Percentiles rank a stretch among this genome's conserved stretches.
These are phyloP conservation scores for Dryas drummondii DNA, from an alignment of 306 rosid genomes.

Conservation along the genomic window DNA sequence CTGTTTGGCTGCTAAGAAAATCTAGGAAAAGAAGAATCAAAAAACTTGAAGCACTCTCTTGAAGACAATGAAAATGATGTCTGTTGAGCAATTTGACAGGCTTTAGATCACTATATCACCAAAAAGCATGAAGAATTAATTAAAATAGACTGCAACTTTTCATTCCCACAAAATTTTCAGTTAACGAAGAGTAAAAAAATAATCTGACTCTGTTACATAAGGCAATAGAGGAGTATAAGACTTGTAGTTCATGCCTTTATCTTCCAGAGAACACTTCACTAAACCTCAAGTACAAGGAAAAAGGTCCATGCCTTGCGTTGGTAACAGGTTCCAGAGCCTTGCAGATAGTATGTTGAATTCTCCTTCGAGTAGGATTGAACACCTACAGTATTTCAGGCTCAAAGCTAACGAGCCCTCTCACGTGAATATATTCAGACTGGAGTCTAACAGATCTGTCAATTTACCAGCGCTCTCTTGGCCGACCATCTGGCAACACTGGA, in stretches of 20 bases:
- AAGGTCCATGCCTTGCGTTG: not conserved
- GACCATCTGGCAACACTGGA: slow-evolving; percentile 57
- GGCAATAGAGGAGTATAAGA: slow-evolving; percentile 11
- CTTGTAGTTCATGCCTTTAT: slow-evolving; percentile 4
- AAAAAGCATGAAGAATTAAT: not conserved
- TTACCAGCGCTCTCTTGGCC: slow-evolving; percentile 81
- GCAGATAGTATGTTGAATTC: slow-evolving; percentile 20
- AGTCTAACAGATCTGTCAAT: not conserved
- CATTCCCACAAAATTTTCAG: slow-evolving; percentile 8
- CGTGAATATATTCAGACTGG: slow-evolving; percentile 8
- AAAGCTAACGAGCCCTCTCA: slow-evolving; percentile 15
- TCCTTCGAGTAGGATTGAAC: slow-evolving; percentile 23
- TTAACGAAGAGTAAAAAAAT: not conserved
- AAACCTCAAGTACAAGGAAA: slow-evolving; percentile 1
- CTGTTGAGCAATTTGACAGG: not conserved
- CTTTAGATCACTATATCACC: not conserved
- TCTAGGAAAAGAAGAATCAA: too few relatives aligned
- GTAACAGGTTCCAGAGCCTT: slow-evolving; percentile 11
- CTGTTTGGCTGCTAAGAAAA: slow-evolving; percentile 1
- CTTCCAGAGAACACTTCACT: slow-evolving; percentile 1
- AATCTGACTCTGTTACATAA: slow-evolving; percentile 8
- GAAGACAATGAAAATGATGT: not conserved
- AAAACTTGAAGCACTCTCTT: too few relatives aligned
- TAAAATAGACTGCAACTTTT: not conserved
- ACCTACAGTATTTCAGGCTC: slow-evolving; percentile 21